Conservation (phyloP, 495 filamentous ascomycete genomes). For the Annulohypoxylon nitens region DNA sequence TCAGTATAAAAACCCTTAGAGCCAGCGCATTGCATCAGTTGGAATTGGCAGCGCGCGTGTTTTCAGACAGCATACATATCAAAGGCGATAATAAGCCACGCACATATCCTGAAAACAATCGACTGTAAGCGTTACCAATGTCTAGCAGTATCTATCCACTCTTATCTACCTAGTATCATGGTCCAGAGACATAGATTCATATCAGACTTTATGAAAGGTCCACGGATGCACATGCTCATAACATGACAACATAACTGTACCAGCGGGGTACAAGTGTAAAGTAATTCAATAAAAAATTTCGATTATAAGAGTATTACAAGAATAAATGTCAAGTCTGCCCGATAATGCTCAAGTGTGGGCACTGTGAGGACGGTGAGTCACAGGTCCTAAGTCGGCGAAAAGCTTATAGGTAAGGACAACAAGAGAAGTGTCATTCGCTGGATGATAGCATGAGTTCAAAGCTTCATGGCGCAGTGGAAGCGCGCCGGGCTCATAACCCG, state of each 20-base stretch:
- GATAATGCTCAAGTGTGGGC: slow-evolving; percentile 2
- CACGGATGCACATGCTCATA: too few relatives aligned
- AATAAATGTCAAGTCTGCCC: neutral
- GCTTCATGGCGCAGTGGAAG: slow-evolving; percentile 63
- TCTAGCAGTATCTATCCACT: too few relatives aligned
- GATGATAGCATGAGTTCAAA: slow-evolving; percentile 26
- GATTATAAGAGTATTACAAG: neutral
- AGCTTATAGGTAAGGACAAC: slow-evolving; percentile 16
- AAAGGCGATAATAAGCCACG: too few relatives aligned
- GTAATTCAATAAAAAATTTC: neutral
- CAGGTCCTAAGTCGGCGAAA: slow-evolving; percentile 8
- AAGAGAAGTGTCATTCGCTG: neutral
- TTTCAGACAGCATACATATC: too few relatives aligned
- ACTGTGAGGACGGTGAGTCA: slow-evolving; percentile 16
- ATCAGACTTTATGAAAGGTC: too few relatives aligned
- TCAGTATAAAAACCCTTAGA: too few relatives aligned
- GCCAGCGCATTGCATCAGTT: too few relatives aligned
- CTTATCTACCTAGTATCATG: too few relatives aligned
- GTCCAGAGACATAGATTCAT: too few relatives aligned
- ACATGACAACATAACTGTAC: neutral
- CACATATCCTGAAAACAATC: too few relatives aligned
- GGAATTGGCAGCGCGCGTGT: too few relatives aligned
- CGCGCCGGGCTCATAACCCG: slow-evolving; percentile 64
- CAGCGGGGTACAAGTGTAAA: neutral
- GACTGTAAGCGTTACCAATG: too few relatives aligned